Conservation (phyloP, 306 rosid genomes). For the Arachis hypogaea region DNA sequence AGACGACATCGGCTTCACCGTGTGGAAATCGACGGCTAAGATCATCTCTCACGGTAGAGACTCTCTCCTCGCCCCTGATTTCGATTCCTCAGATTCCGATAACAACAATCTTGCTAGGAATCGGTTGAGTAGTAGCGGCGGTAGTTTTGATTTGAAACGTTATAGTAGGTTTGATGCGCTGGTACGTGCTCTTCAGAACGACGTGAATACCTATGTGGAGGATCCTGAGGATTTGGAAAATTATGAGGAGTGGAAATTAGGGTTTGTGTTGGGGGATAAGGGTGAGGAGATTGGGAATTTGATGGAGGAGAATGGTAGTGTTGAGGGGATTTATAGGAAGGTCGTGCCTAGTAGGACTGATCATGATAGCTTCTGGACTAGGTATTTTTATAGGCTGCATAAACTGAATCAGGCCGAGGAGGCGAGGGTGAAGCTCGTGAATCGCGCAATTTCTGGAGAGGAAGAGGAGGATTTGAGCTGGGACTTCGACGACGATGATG, state of each 20-base stretch:
- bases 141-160: constrained; percentile 54
- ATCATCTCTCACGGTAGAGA: constrained; percentile 84
- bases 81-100: constrained; percentile 55
- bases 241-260: constrained; percentile 70
- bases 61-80: constrained; percentile 50
- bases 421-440: constrained; percentile 81
- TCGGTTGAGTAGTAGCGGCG: constrained; percentile 45
- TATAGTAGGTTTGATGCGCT: constrained; percentile 83
- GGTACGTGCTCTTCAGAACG: constrained; percentile 68
- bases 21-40: constrained; percentile 90
- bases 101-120: constrained; percentile 8
- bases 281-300: constrained; percentile 62
- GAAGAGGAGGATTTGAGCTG: constrained; percentile 94
- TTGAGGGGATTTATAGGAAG: constrained; percentile 60
- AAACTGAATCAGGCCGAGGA: constrained; percentile 75
- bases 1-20: constrained; percentile 84
- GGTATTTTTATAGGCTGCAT: constrained; percentile 77
- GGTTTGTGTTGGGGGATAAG: constrained; percentile 65
- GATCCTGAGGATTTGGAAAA: constrained; percentile 76
- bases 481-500: constrained; percentile 82
- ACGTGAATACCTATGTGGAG: constrained; percentile 65
- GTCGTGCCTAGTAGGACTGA: constrained; percentile 66
- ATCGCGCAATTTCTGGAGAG: constrained; percentile 65
- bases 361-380: constrained; percentile 67
- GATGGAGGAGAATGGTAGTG: constrained; percentile 54